phyloP scores from a whole-genome alignment of 306 rosid species.

The Vigna trinervia region DNA sequence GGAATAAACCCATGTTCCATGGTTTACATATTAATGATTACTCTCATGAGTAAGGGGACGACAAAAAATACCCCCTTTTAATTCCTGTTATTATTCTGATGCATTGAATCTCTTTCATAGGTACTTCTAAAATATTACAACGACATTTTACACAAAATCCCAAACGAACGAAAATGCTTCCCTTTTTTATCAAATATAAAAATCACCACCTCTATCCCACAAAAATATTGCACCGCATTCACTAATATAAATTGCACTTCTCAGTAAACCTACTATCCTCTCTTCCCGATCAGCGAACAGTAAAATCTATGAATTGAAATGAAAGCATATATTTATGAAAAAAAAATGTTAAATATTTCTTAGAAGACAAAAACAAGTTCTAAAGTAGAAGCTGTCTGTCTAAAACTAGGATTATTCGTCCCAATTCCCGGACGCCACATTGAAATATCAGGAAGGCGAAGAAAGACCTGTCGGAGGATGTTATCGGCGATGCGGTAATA shows the following conservation, averaged over 20 bases:
- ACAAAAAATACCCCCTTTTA: neutral
- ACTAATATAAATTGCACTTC: neutral
- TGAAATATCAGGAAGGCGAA: neutral
- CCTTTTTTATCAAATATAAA: too few species aligned
- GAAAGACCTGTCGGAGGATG: constrained; percentile 80
- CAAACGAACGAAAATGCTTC: neutral
- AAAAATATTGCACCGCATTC: neutral
- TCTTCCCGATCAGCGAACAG: neutral
- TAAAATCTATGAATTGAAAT: neutral
- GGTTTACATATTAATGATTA: neutral
- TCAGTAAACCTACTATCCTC: neutral
- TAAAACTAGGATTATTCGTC: neutral
- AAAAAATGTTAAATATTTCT: neutral
- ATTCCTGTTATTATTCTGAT: too few species aligned
- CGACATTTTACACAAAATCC: neutral
- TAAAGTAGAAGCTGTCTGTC: neutral
- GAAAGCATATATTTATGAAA: neutral
- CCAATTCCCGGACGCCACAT: neutral
- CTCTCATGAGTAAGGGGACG: neutral
- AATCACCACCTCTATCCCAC: neutral
- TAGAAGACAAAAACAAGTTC: neutral
- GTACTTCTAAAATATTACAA: neutral
- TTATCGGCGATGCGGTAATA: constrained; percentile 88
- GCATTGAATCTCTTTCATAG: neutral
- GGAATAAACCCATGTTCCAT: neutral